Conservation (phyloP, 306 rosid genomes). For the Carpinus viminea region DNA sequence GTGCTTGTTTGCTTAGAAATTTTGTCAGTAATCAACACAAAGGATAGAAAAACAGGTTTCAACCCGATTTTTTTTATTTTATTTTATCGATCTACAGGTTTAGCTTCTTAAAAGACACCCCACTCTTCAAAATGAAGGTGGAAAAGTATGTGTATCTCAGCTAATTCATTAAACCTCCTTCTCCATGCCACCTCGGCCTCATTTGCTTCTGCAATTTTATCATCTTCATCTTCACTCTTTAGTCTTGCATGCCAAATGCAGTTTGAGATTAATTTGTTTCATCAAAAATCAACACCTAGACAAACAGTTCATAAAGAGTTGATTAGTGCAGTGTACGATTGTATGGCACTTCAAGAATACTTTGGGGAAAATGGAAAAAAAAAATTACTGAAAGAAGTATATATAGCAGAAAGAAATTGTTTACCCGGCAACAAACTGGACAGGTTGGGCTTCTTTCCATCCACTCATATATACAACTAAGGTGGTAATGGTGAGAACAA, state of each 20-base stretch:
- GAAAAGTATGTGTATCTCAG: not conserved
- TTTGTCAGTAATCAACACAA: too few relatives aligned
- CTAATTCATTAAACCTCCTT: too few relatives aligned
- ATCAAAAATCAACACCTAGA: constrained; percentile 27
- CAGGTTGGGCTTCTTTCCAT: constrained; percentile 32
- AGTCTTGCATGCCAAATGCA: not conserved
- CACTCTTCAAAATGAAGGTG: not conserved
- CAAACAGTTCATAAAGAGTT: not conserved
- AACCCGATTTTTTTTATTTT: too few relatives aligned
- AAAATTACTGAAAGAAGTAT: not conserved
- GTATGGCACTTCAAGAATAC: not conserved
- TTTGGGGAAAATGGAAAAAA: not conserved
- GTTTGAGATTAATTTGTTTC: constrained; percentile 10
- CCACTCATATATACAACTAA: constrained; percentile 53
- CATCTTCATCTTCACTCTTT: not conserved
- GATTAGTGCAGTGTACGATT: not conserved
- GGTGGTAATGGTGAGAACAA: constrained; percentile 48
- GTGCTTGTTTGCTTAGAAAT: too few relatives aligned
- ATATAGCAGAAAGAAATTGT: not conserved
- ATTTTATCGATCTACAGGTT: too few relatives aligned
- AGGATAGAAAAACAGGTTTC: too few relatives aligned
- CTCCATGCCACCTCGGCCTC: not conserved
- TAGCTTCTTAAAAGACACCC: too few relatives aligned
- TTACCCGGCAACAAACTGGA: constrained; percentile 46
- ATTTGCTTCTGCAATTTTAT: not conserved